These are phyloP conservation scores for Trichophyton rubrum DNA, from an alignment of 2,329 filamentous ascomycete genomes.

Conservation along the genomic window DNA sequence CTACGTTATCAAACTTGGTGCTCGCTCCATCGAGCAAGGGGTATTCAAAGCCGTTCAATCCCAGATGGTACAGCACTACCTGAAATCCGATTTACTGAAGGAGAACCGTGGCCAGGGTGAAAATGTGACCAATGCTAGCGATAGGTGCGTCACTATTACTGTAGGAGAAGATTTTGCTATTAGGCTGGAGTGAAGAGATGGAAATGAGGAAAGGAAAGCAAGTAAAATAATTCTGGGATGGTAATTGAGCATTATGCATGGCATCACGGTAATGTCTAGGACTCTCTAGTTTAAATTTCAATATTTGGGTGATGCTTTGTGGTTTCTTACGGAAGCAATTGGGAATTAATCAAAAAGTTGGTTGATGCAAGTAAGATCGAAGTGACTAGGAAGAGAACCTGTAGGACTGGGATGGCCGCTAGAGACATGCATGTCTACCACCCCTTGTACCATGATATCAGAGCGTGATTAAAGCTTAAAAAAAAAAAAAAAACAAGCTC, in stretches of 20 bases:
- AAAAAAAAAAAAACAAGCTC: background rate
- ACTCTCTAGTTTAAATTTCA: background rate
- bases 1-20: slow-evolving; percentile 8
- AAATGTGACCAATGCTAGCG: background rate
- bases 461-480: background rate
- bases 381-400: background rate
- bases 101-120: background rate
- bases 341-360: background rate
- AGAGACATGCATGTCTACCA: background rate
- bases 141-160: background rate
- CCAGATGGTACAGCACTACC: slow-evolving; percentile 7
- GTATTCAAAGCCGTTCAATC: slow-evolving; percentile 8
- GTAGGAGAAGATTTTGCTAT: background rate
- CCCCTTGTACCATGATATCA: background rate
- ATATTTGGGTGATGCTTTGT: background rate
- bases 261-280: background rate
- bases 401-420: background rate
- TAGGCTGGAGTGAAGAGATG: background rate
- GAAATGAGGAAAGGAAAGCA: background rate
- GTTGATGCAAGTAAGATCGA: background rate
- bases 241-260: background rate
- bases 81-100: background rate
- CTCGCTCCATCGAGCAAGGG: slow-evolving; percentile 8
- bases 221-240: background rate
- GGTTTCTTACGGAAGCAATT: background rate